Conservation (phyloP, 306 rosid species). For the Prosopis cineraria region DNA sequence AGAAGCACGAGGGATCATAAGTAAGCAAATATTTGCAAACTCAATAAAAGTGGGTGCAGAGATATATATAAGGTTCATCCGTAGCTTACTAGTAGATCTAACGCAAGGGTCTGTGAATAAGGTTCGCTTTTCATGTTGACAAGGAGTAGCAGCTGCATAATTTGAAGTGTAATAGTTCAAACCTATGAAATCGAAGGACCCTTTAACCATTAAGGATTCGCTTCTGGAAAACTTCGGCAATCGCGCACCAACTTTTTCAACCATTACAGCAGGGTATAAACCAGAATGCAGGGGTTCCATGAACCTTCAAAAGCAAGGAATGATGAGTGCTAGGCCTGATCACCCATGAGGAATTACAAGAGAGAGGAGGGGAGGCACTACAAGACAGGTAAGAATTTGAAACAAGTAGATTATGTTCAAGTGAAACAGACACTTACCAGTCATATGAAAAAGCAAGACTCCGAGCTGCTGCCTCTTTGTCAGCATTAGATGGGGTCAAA, state of each 20-base stretch:
- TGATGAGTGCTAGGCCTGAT: constrained; percentile 19
- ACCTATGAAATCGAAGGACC: no score
- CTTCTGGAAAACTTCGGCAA: constrained; percentile 53
- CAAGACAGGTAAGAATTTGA: neutral
- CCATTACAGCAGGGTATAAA: constrained; percentile 56
- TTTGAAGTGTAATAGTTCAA: constrained; percentile 36
- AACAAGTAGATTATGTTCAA: constrained; percentile 11
- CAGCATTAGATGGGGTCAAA: constrained; percentile 43
- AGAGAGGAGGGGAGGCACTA: neutral
- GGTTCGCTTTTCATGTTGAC: constrained; percentile 20
- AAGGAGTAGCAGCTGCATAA: constrained; percentile 43
- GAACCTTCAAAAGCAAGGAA: constrained; percentile 47
- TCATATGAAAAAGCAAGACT: constrained; percentile 53
- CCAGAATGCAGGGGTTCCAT: constrained; percentile 63
- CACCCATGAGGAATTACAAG: neutral
- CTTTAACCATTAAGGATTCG: constrained; percentile 32
- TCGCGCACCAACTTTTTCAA: constrained; percentile 42
- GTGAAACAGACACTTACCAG: constrained; percentile 42
- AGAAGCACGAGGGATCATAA: constrained; percentile 17
- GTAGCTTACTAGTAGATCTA: constrained; percentile 41
- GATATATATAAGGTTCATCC: constrained; percentile 18
- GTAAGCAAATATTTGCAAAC: neutral
- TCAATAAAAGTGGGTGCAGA: neutral
- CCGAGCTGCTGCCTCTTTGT: constrained; percentile 47
- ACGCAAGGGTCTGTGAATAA: constrained; percentile 40